Evolutionary conservation across 2,329 filamentous ascomycete species (phyloP).

Genomic region (Claviceps digitariae): DNA sequence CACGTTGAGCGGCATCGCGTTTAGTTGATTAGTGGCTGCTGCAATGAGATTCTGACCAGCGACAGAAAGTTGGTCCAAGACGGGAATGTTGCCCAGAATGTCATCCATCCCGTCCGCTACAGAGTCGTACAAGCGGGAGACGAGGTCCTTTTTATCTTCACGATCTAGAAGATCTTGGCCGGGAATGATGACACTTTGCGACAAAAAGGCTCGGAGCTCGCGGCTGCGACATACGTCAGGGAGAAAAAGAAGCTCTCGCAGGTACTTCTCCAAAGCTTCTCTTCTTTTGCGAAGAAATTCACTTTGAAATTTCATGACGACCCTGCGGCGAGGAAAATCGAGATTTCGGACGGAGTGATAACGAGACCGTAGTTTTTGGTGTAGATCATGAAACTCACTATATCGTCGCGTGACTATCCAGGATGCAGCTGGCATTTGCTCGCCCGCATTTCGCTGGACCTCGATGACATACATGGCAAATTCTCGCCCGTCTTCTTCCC

Average conservation of each 20-base stretch:
- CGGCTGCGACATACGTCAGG: slow-evolving; percentile 91
- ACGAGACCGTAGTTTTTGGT: slow-evolving; percentile 71
- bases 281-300: slow-evolving; percentile 90
- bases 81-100: slow-evolving; percentile 88
- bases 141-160: slow-evolving; percentile 70
- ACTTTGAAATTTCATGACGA: slow-evolving; percentile 92
- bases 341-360: slow-evolving; percentile 82
- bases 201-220: slow-evolving; percentile 84
- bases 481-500: slow-evolving; percentile 83
- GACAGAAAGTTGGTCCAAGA: slow-evolving; percentile 83
- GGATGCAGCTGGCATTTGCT: slow-evolving; percentile 91
- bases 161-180: slow-evolving; percentile 42
- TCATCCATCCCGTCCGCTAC: slow-evolving; percentile 98
- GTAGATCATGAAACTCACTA: slow-evolving; percentile 91
- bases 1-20: slow-evolving; percentile 37
- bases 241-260: slow-evolving; percentile 67
- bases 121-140: slow-evolving; percentile 88
- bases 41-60: slow-evolving; percentile 86
- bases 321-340: slow-evolving; percentile 80
- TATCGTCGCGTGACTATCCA: slow-evolving; percentile 91
- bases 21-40: slow-evolving; percentile 54
- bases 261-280: slow-evolving; percentile 69
- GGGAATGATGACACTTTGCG: slow-evolving; percentile 65
- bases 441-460: slow-evolving; percentile 76
- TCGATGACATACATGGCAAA: slow-evolving; percentile 90